Evolutionary conservation across 352 stramenopile species (phyloP), one percentile per base, ranked within the genome.

Genomic region (Sclerospora graminicola): DNA sequence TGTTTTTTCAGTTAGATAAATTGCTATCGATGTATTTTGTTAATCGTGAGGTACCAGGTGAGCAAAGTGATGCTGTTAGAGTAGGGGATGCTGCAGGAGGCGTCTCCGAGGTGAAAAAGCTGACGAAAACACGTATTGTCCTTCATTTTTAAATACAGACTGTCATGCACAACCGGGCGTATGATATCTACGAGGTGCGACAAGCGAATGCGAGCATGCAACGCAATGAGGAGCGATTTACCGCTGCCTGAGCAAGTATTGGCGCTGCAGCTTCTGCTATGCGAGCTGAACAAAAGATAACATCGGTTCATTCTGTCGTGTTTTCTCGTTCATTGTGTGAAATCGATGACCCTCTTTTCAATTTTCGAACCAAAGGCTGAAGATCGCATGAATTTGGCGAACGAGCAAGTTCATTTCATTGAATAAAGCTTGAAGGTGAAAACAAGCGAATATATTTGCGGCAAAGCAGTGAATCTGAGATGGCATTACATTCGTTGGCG

Each of bases 181-280:
- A 74, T 14, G 81, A 78, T 21, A 90, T 93, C 32, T 50, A 84
- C 16, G 81, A 93, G 57, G 81, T 93, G 2, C 78, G 89, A 41
- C 70, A 89, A 73, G 78, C 81, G n/a, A 93, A 87, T 60, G 75
- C 77, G 4, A 90, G 75, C 42, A 93, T 93, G 81, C 81, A 93
- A 45, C 60, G 81, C 28, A 93, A 93, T 53, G 90, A 93, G 63
- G 81, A 93, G 48, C 67, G 79, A 0, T 93, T 93, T 54, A 78
- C 81, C 13, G 81, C 81, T 44, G 81, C 81, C 10, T 67, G 81
- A 21, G 81, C 81, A 21, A 93, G 81, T 50, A 93, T 76, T 44
- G 81, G 81, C 1, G 79, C 81, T 39, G 81, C 81, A 13, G 81
- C 78, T 16, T 93, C 81, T 43, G 81, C 81, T 4, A 90, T 93